Evolutionary conservation across 352 stramenopile genomes (phyloP).

Genomic region (Pythium monospermum): DNA sequence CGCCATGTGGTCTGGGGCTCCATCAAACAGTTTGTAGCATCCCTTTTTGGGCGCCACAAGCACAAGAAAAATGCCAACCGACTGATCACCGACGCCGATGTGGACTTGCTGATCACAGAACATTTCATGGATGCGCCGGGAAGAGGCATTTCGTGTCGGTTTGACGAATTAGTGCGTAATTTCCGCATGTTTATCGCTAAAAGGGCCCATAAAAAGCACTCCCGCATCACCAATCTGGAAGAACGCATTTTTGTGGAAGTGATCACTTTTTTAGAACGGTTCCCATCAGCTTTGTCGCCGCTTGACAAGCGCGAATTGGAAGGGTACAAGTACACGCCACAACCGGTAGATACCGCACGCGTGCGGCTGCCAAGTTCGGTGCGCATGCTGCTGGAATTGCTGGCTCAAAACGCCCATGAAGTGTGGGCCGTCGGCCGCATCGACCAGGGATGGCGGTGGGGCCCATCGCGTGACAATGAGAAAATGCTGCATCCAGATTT

Average conservation of each 20-base stretch:
- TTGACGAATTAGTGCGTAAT: conserved; percentile 76
- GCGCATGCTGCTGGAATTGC: conserved; percentile 51
- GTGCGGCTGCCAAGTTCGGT: conserved; percentile 63
- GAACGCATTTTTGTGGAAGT: conserved; percentile 65
- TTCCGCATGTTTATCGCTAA: conserved; percentile 83
- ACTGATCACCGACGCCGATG: conserved; percentile 59
- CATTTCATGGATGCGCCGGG: conserved; percentile 53
- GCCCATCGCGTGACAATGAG: conserved; percentile 59
- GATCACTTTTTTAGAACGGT: conserved; percentile 74
- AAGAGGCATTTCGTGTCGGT: conserved; percentile 69
- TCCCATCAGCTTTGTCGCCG: conserved; percentile 53
- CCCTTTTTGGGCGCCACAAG: conserved; percentile 34
- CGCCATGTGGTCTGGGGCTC: conserved; percentile 46
- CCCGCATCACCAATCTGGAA: conserved; percentile 56
- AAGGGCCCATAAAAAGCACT: conserved; percentile 53
- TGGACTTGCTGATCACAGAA: conserved; percentile 58
- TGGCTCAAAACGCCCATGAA: conserved; percentile 76
- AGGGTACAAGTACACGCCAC: conserved; percentile 73
- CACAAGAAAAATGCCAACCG: conserved; percentile 25
- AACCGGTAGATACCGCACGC: conserved; percentile 53
- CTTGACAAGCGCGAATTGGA: conserved; percentile 78
- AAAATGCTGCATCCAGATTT: conserved; percentile 61
- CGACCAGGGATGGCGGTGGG: conserved; percentile 65
- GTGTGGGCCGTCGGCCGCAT: conserved; percentile 76
- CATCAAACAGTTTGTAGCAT: conserved; percentile 34